Evolutionary conservation across 257 asterid genomes (phyloP), one percentile per base, ranked within the genome.

Genomic region (Solanum corneliomulleri): DNA sequence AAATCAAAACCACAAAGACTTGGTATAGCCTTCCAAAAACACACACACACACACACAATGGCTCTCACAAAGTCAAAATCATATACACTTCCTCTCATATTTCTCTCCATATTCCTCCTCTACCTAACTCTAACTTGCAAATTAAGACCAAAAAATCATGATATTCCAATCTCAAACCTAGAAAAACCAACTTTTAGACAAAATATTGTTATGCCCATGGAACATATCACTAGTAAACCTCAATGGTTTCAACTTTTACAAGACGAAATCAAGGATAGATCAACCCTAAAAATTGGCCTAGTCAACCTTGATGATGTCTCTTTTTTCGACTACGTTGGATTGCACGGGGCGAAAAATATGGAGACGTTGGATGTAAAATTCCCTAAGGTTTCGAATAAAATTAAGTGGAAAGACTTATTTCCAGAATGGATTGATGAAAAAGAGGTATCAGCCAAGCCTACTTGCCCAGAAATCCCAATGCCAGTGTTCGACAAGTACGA

Each of bases 391-490:
- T 86, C 77, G 5, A 72, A 89, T 71, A 45, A 86, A 23, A 27
- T 93, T 5, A 39, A 84, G 84, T 96, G 98, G 98, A 70, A 88
- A 7, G 85, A 93, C 39, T 83, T 94, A 31, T 96, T 93, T n/a
- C 98, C 96, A 1, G 90, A 83, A 41, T 92, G 92, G 95, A 92
- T 92, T 21, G 60, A 89, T 2, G 97, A 93, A 91, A 85, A 68
- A 1, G 49, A 42, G 21, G 49, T 77, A 3, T 52, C 91, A 3
- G 8, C 21, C 2, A 20, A 13, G 29, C 90, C 86, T 13, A 87
- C 66, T 2, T 96, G 99, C 58, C 99, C 98, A 0, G 47, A 91
- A 47, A 77, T 96, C 18, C 96, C 96, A 15, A 91, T 95, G 96
- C 98, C 98, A 3, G 64, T 21, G 23, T 89, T 89, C 10, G 89